Base-by-base conservation (phyloP, 225 moss, liverwort and hornwort species). In the Pleurozium schreberi region DNA sequence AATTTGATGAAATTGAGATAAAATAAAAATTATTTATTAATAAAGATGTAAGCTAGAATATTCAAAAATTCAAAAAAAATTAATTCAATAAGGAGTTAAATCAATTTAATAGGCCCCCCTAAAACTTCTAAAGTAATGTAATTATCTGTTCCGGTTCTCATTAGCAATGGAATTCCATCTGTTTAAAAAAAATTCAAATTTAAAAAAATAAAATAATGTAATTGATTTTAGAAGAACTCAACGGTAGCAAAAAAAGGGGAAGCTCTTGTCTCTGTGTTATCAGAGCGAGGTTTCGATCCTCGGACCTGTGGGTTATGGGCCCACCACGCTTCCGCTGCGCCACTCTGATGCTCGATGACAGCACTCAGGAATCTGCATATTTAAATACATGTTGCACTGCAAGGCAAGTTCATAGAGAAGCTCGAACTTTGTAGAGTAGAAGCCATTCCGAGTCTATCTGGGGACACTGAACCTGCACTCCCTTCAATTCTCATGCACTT, bases 361-460 rank as follows among this genome's bases (percentile, higher is more conserved):
- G 0, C 0, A 0, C 0, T 0, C 0, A 2, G 0, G 1, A 25
- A 12, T 27, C 5, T 1, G 1, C 0, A 0, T 21, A 20, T 36
- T 10, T 58, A 58, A 36, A 30, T 1, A 77, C 2, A 9, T 1
- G n/a, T n/a, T n/a, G n/a, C n/a, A 0, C 6, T 0, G 1, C 1
- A 1, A 11, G 6, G 7, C 40, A 10, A 10, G 2, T 26, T 36
- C 5, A 17, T 57, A 57, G n/a, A n/a, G 17, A 13, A 19, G 19
- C 80, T 28, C 13, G 18, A 59, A 10, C 30, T 60, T 42, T 31
- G 28, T 2, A 42, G 43, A 21, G 12, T 28, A 28, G 9, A 31
- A 28, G 18, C 30, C 60, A 14, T 80, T 42, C 42, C 19, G 19
- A 57, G 7, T 4, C 6, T 53, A 45, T 34, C 8, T 40, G 23